Percentiles rank a stretch among this genome's conserved stretches.
phyloP scores from a whole-genome alignment of 1,284 basidiomycete species.

The Earliella scabrosa region DNA sequence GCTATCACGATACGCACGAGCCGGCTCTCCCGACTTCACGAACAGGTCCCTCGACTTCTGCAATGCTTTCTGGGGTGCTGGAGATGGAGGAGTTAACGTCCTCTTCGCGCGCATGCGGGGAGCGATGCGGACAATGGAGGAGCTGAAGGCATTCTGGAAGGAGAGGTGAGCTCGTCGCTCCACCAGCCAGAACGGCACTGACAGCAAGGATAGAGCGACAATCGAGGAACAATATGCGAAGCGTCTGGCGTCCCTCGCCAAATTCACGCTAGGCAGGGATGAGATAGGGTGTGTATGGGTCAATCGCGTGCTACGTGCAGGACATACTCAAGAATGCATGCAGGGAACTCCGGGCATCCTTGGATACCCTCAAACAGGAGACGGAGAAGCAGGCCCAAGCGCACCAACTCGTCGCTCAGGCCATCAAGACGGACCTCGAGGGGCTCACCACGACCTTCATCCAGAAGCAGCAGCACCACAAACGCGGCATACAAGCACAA shows the following conservation, averaged over 20 bases:
- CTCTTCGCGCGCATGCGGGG: slow-evolving; percentile 88
- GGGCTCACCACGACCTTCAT: slow-evolving; percentile 66
- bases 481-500: slow-evolving; percentile 69
- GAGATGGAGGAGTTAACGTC: slow-evolving; percentile 89
- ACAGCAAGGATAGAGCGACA: slow-evolving; percentile 52
- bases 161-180: slow-evolving; percentile 65
- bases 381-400: slow-evolving; percentile 82
- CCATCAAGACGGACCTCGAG: slow-evolving; percentile 84
- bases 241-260: slow-evolving; percentile 82
- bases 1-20: slow-evolving; percentile 65
- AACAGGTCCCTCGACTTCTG: slow-evolving; percentile 82
- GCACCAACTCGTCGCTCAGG: slow-evolving; percentile 73
- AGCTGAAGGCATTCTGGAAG: slow-evolving; percentile 86
- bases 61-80: slow-evolving; percentile 94
- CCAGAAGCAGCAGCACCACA: slow-evolving; percentile 72
- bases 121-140: slow-evolving; percentile 87
- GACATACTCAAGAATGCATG: not conserved
- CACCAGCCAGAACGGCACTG: not conserved
- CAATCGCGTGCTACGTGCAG: no score
- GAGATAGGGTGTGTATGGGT: slow-evolving; percentile 79
- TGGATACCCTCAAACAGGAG: slow-evolving; percentile 82
- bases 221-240: slow-evolving; percentile 98
- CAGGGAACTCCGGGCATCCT: slow-evolving; percentile 79
- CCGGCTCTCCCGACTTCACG: slow-evolving; percentile 52
- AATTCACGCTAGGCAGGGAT: slow-evolving; percentile 78